Percentiles rank a stretch among this genome's conserved stretches.
phyloP scores from a whole-genome alignment of 148 eudicot species.

The Cornus kousa region DNA sequence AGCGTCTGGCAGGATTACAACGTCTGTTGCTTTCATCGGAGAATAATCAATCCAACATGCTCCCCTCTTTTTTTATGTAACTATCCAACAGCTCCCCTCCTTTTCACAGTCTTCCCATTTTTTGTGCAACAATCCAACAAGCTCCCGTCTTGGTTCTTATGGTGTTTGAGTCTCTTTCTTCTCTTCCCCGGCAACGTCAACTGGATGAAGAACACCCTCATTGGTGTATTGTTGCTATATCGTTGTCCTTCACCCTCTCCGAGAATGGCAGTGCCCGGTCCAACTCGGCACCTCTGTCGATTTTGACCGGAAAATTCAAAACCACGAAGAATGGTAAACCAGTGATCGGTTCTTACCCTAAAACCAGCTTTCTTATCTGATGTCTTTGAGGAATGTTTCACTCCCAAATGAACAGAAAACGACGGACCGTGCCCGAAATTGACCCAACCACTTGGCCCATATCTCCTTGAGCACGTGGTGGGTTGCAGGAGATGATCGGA shows the following conservation, averaged over 20 bases:
- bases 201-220: too few species aligned
- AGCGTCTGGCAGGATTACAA: too few species aligned
- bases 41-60: too few species aligned
- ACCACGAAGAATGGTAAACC: conserved; percentile 47
- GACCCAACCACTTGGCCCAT: conserved; percentile 34
- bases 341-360: conserved; percentile 41
- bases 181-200: too few species aligned
- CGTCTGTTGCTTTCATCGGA: too few species aligned
- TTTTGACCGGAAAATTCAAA: conserved; percentile 30
- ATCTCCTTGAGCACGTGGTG: conserved; percentile 20
- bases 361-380: conserved; percentile 41
- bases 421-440: conserved; percentile 34
- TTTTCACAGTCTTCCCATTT: too few species aligned
- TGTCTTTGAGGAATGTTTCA: conserved; percentile 35
- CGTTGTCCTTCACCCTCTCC: conserved; percentile 30
- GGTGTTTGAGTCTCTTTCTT: too few species aligned
- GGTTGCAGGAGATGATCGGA: conserved; percentile 28
- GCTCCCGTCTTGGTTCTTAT: too few species aligned
- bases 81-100: too few species aligned
- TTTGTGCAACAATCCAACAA: too few species aligned
- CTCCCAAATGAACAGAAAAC: conserved; percentile 50
- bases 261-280: conserved; percentile 34
- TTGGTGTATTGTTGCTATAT: too few species aligned
- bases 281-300: conserved; percentile 20
- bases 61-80: too few species aligned